phyloP scores from a whole-genome alignment of 2,329 filamentous ascomycete species.

The Pyrenophora seminiperda region DNA sequence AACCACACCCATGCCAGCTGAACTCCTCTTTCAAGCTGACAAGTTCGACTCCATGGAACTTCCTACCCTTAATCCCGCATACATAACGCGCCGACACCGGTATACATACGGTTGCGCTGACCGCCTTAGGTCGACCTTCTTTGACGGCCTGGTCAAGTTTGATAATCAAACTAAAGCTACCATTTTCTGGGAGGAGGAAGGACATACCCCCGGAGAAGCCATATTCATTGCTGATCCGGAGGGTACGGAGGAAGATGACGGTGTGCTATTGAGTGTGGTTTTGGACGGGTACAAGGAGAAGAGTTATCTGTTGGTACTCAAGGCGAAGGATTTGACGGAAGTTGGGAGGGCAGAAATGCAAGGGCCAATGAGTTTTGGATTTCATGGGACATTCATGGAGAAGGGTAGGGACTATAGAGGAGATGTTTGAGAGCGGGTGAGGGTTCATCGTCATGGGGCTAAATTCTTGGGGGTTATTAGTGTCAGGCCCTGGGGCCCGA shows the following conservation, averaged over 20 bases:
- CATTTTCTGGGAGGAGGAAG: slow-evolving; percentile 62
- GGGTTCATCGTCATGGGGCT: too few species aligned
- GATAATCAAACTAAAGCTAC: slow-evolving; percentile 61
- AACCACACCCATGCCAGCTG: slow-evolving; percentile 7
- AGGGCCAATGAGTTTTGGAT: slow-evolving; percentile 66
- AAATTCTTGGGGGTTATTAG: too few species aligned
- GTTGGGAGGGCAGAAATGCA: slow-evolving; percentile 66
- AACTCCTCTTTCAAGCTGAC: slow-evolving; percentile 19
- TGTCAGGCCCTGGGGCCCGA: too few species aligned
- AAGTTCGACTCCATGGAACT: slow-evolving; percentile 62
- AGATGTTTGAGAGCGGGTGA: slow-evolving; percentile 24
- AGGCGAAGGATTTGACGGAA: slow-evolving; percentile 67
- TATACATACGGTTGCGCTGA: slow-evolving; percentile 65
- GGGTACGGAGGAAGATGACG: slow-evolving; percentile 64
- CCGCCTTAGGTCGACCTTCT: slow-evolving; percentile 63
- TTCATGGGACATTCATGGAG: slow-evolving; percentile 64
- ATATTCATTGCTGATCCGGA: slow-evolving; percentile 66
- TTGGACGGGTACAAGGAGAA: slow-evolving; percentile 63
- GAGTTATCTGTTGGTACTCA: slow-evolving; percentile 70
- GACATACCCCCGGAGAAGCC: slow-evolving; percentile 71
- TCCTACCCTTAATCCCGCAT: slow-evolving; percentile 67
- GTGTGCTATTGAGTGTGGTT: slow-evolving; percentile 66
- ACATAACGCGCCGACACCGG: slow-evolving; percentile 59
- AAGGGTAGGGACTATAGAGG: slow-evolving; percentile 11
- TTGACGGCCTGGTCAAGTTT: slow-evolving; percentile 69